Percentiles rank a stretch among this genome's conserved stretches.
These are phyloP conservation scores for Aspergillus proliferans DNA, from an alignment of 2,329 filamentous ascomycete genomes.

Conservation along the genomic window DNA sequence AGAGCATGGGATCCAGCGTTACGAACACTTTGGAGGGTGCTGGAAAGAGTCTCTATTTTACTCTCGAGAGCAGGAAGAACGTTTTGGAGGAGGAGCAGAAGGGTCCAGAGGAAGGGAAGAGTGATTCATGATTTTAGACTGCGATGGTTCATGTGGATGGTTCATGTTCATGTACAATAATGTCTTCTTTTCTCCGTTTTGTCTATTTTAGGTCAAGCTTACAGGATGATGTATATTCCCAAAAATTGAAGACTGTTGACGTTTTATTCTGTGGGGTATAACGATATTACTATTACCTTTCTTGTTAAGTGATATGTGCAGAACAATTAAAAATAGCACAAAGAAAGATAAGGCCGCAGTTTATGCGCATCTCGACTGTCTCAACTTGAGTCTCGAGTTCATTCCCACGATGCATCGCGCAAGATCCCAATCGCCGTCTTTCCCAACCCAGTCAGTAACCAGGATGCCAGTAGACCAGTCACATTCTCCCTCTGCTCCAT, in stretches of 20 bases:
- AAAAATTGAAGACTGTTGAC: slow-evolving; percentile 9
- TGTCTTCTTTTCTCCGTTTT: slow-evolving; percentile 1
- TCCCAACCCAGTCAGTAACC: slow-evolving; percentile 89
- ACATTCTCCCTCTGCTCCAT: slow-evolving; percentile 59
- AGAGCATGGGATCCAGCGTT: slow-evolving; percentile 70
- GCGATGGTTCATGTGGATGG: slow-evolving; percentile 10
- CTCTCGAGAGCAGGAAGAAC: slow-evolving; percentile 72
- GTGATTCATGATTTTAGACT: slow-evolving; percentile 21
- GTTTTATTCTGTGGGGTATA: neutral
- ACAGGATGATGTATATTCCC: slow-evolving; percentile 17
- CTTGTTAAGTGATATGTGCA: neutral
- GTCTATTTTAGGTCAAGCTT: neutral
- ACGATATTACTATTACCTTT: neutral
- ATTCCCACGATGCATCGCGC: slow-evolving; percentile 81
- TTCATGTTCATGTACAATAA: slow-evolving; percentile 34
- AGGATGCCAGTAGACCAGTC: slow-evolving; percentile 80
- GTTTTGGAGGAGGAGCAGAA: slow-evolving; percentile 70
- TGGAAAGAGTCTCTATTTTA: slow-evolving; percentile 76
- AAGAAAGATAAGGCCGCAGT: slow-evolving; percentile 5
- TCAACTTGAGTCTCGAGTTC: slow-evolving; percentile 60
- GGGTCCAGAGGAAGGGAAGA: slow-evolving; percentile 24
- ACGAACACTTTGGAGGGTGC: slow-evolving; percentile 74
- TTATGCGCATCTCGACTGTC: slow-evolving; percentile 14
- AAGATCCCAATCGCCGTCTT: slow-evolving; percentile 83
- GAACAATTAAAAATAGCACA: slow-evolving; percentile 1